Base-by-base conservation (phyloP, 768 basidiomycete species). In the Artomyces pyxidatus region DNA sequence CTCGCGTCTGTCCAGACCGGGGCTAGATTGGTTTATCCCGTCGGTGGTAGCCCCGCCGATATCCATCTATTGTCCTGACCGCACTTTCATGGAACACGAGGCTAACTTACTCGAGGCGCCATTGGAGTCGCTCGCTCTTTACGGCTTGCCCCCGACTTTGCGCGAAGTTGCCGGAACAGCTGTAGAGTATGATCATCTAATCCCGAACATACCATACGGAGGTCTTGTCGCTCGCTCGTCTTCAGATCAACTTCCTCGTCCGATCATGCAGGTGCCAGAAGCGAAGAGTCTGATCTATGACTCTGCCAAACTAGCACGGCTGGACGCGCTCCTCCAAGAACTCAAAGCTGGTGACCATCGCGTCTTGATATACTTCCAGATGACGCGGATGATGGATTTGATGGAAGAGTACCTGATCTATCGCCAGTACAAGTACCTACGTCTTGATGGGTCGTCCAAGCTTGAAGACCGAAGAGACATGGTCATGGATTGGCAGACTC, bases 351-450 rank as follows among this genome's bases (percentile, higher is more conserved):
- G 83, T 1, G 94, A 94, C 53, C 96, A 99, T 66, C 83, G 93
- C 40, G 91, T 95, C 12, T 68, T 99, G 58, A 76, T 99, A 17
- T 99, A 98, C 69, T 98, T 97, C 83, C 96, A 99, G 67, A 99
- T 99, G 96, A 98, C 95, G 11, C 81, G 86, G 51, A 99, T 98
- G 96, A 96, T 99, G 85, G 94, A 97, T 64, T 72, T 98, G 43
- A 94, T 98, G 81, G 96, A 98, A 65, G 96, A 98, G 64, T 99
- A 97, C 64, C 74, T 99, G 52, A 90, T 96, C 50, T 96, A 88
- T 69, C 83, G 95, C 2, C 94, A 97, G 64, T 92, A 92, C 73
- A 94, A 92, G 65, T 96, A 97, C 62, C 71, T 96, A 16, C 78
- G 94, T 30, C 69, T 97, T 48, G 94, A 97, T 66, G 94, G 94